Base-by-base conservation (phyloP, 371 early-diverging fungal genomes). In the Circinella umbellata region DNA sequence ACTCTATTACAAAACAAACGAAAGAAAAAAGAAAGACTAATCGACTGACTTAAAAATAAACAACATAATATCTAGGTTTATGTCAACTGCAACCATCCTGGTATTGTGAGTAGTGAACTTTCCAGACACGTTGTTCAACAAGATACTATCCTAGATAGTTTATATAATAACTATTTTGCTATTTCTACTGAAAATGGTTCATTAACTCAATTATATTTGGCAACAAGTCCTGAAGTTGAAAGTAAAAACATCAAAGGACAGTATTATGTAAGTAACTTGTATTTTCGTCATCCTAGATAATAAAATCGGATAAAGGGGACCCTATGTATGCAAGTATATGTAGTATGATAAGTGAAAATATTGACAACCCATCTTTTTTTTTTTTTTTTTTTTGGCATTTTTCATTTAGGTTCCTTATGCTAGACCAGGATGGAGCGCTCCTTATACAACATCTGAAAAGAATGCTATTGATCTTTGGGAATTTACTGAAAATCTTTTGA, bases 51-150 rank as follows among this genome's bases (percentile, higher is more conserved):
- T 27, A 27, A 61, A 39, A 13, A 39, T 38, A 38, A 61, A 38
- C 27, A 27, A 27, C 2, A 27, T 27, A 27, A 27, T 27, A 27
- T 27, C 27, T 38, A 80, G 35, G 80, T 93, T 13, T 82, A 84
- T 18, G 89, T 88, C 51, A 92, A 93, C 70, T 53, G 79, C 48
- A 74, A 83, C 20, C 91, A 94, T 70, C 94, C 95, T 0, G 95
- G 95, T 6, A 69, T 75, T 17, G 87, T 93, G 20, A 62, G 69
- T 7, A 89, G 90, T 1, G 84, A 85, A 8, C 62, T 61, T 39
- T 61, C 42, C 4, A 15, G 62, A 34, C 80, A 88, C 60, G 27
- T 69, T 11, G 20, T 65, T 7, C 14, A 20, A 14, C 27, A 18
- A 36, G 15, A 53, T 17, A 37, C 64, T 3, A 47, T 69, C 47